Conservation (phyloP, 2,329 filamentous ascomycete genomes). For the Elsinoe perseae region DNA sequence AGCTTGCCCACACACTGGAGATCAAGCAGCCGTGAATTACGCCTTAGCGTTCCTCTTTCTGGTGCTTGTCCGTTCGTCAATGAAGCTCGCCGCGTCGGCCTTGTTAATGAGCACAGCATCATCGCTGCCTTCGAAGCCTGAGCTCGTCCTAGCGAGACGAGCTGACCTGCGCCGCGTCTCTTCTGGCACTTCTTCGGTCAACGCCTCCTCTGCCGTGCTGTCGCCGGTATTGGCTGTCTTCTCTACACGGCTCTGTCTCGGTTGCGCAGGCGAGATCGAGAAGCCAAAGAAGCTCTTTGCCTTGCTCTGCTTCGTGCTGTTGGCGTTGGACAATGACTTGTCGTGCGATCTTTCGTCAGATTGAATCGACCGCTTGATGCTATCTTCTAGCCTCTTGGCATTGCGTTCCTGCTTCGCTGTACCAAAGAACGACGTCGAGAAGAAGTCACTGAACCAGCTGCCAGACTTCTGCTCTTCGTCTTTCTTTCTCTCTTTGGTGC, state of each 20-base stretch:
- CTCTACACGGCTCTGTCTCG: neutral
- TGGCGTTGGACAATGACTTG: neutral
- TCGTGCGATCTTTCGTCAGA: constrained; percentile 4
- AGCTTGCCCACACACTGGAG: neutral
- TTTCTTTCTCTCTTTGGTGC: constrained; percentile 16
- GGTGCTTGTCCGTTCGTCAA: neutral
- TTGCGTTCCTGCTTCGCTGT: constrained; percentile 24
- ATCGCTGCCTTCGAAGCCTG: constrained; percentile 11
- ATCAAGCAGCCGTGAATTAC: neutral
- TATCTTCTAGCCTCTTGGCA: constrained; percentile 21
- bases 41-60: constrained; percentile 3
- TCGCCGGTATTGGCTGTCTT: neutral
- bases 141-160: constrained; percentile 1
- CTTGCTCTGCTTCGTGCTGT: constrained; percentile 8
- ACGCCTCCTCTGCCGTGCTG: neutral
- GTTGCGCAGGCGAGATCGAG: constrained; percentile 15
- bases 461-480: constrained; percentile 19
- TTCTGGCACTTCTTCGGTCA: constrained; percentile 14
- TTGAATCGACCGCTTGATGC: constrained; percentile 15
- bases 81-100: constrained; percentile 7
- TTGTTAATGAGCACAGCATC: constrained; percentile 18
- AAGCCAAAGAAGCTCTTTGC: constrained; percentile 15
- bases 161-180: neutral
- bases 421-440: constrained; percentile 25
- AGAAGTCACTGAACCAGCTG: constrained; percentile 17